phyloP scores from a whole-genome alignment of 176 grass and related monocot genomes.

The Cenchrus americanus region DNA sequence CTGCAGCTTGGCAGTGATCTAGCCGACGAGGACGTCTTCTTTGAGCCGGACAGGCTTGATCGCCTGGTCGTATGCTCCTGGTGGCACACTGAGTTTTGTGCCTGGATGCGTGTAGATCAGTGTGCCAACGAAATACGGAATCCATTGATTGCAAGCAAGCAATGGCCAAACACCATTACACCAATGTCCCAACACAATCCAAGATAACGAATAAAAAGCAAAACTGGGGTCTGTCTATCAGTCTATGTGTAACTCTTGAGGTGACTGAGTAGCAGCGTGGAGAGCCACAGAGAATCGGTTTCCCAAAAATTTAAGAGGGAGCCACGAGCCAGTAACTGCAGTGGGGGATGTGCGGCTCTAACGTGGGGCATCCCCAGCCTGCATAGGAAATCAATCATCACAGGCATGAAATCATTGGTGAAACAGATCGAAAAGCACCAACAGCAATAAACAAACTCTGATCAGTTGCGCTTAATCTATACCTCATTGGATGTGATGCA shows the following conservation, averaged over 20 bases:
- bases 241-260: background rate
- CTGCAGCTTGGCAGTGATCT: too few species aligned
- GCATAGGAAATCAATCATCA: background rate
- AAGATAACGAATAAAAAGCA: background rate
- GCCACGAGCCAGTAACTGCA: background rate
- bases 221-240: background rate
- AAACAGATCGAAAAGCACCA: background rate
- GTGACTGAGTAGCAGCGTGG: background rate
- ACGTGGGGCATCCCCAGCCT: background rate
- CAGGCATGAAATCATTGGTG: background rate
- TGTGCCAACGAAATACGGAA: background rate
- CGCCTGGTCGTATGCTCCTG: too few species aligned
- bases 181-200: background rate
- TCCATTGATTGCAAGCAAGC: background rate
- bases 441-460: background rate
- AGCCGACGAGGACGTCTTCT: too few species aligned
- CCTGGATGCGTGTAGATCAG: background rate
- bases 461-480: background rate
- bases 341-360: background rate
- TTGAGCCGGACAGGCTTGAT: too few species aligned
- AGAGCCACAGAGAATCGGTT: background rate
- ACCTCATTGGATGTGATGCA: conserved; percentile 54
- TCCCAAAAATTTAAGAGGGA: background rate
- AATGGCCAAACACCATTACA: background rate
- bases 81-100: background rate